Evolutionary conservation across 1,139 yeast species (phyloP), one percentile per base, ranked within the genome.

Genomic region (Saccharomyces hybrid): DNA sequence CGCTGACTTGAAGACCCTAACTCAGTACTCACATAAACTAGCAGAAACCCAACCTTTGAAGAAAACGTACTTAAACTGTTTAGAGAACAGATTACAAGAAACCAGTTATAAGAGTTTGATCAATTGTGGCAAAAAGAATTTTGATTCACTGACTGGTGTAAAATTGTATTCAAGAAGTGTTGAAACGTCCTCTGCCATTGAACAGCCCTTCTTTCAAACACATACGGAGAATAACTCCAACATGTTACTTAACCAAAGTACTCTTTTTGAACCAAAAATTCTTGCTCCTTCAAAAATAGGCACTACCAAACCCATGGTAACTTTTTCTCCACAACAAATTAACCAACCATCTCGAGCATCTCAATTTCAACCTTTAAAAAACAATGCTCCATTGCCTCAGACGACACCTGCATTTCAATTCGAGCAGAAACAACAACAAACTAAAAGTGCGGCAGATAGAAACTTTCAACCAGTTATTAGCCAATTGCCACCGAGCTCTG

Each of bases 1-100:
- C 3, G 75, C 88, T 13, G 90, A 85, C 58, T 70, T 89, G 46
- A 77, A 79, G 54, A 76, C 84, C 49, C 78, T 83, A 62, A 75
- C 78, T 55, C 71, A 77, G 53, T 69, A 73, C 54, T 75, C 75
- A 2, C 76, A 73, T 56, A 80, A 58, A 52, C 71, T 64, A 58
- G 67, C 80, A 72, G 65, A 82, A 74, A 64, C 77, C 66, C 63
- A 72, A 53, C 75, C 79, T 1, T 58, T 72, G 53, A 66, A 80
- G 20, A 91, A 83, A 57, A 77, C 85, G 0, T 84, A 76, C 64
- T 79, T 90, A 0, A 57, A 63, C 1, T 77, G 76, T 53, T 73
- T 88, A 23, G 82, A 85, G 57, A 57, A 59, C 2, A 82, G 81
- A 62, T 67, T 82, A n/a, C 64, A 63, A 7, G 60, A 61, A 9